Evolutionary conservation across 805 yeast genomes (phyloP).

Genomic region (Kuraishia hungarica): DNA sequence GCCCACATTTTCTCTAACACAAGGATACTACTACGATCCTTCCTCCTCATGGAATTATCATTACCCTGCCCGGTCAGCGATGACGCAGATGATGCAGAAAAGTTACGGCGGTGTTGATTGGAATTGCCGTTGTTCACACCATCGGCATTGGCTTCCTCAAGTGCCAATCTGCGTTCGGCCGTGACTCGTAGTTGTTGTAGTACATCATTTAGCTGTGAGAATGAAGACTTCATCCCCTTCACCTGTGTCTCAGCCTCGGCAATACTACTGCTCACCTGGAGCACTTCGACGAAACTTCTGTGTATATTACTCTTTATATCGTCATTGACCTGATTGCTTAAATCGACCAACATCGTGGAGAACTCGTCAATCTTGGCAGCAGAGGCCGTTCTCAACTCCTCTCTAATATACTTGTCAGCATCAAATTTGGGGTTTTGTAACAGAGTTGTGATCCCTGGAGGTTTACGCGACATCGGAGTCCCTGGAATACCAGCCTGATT

Average conservation of each 20-base stretch:
- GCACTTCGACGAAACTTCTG: slow-evolving; percentile 53
- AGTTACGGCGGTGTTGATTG: neutral
- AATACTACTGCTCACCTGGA: slow-evolving; percentile 52
- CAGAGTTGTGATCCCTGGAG: slow-evolving; percentile 17
- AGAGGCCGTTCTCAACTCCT: slow-evolving; percentile 51
- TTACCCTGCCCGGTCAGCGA: slow-evolving; percentile 3
- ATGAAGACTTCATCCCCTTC: slow-evolving; percentile 47
- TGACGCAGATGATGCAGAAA: slow-evolving; percentile 8
- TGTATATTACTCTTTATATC: slow-evolving; percentile 54
- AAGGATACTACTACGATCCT: slow-evolving; percentile 62
- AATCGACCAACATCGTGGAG: slow-evolving; percentile 40
- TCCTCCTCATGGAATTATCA: slow-evolving; percentile 14
- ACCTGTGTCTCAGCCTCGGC: slow-evolving; percentile 58
- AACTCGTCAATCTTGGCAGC: slow-evolving; percentile 69
- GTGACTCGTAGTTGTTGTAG: slow-evolving; percentile 47
- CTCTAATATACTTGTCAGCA: slow-evolving; percentile 38
- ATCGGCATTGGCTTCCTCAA: slow-evolving; percentile 24
- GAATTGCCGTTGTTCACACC: slow-evolving; percentile 1
- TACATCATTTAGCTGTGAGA: slow-evolving; percentile 52
- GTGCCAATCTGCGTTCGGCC: slow-evolving; percentile 47
- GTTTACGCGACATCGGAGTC: slow-evolving; percentile 3
- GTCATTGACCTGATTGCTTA: slow-evolving; percentile 40
- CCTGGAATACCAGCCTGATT: slow-evolving; percentile 2
- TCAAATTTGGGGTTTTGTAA: slow-evolving; percentile 34
- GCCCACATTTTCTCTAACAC: slow-evolving; percentile 81